Conservation (phyloP, 768 basidiomycete genomes). For the Mycena polygramma region DNA sequence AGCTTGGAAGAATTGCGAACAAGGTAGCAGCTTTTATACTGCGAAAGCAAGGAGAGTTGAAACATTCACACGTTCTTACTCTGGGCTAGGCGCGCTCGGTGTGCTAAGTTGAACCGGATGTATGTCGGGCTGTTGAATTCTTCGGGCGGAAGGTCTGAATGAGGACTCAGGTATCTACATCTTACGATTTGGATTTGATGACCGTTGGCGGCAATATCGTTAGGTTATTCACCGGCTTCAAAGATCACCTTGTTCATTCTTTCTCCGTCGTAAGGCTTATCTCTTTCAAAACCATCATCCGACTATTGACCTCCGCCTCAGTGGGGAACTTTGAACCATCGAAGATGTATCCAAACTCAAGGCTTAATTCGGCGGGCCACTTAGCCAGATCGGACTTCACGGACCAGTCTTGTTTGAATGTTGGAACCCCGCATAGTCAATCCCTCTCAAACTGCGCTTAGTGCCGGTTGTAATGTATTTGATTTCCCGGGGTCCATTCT, state of each 20-base stretch:
- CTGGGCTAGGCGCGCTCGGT: neutral
- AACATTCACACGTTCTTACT: neutral
- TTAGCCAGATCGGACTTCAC: conserved; percentile 1
- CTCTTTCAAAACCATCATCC: too few relatives aligned
- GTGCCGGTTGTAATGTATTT: neutral
- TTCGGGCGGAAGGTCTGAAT: too few relatives aligned
- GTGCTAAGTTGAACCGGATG: conserved; percentile 6
- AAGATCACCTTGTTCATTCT: too few relatives aligned
- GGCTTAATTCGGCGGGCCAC: neutral
- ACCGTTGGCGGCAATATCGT: too few relatives aligned
- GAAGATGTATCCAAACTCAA: too few relatives aligned
- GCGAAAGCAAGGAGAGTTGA: neutral
- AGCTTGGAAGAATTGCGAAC: conserved; percentile 4
- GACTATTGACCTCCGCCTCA: too few relatives aligned
- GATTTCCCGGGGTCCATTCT: neutral
- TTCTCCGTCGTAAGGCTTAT: too few relatives aligned
- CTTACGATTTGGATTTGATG: too few relatives aligned
- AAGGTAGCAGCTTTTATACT: conserved; percentile 1
- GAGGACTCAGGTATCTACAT: too few relatives aligned
- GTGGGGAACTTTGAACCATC: too few relatives aligned
- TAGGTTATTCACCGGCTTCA: too few relatives aligned
- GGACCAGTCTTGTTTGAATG: neutral
- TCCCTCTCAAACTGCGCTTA: neutral
- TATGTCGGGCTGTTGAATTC: neutral
- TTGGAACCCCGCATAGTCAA: neutral